Conservation (phyloP, 1,284 basidiomycete species). For the Meira miltonrushii region DNA sequence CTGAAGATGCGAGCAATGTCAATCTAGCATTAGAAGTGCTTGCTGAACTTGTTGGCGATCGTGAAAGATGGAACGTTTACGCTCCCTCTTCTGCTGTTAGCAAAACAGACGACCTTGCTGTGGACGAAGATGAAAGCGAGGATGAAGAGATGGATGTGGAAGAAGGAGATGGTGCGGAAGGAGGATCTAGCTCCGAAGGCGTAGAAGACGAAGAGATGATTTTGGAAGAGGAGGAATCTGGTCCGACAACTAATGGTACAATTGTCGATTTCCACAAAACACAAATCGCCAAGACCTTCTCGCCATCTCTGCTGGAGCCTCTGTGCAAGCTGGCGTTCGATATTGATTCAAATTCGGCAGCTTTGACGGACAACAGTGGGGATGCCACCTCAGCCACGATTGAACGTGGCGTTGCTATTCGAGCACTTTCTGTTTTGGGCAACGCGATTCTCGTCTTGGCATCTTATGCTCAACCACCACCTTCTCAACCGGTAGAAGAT, state of each 20-base stretch:
- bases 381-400: background rate
- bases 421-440: constrained; percentile 39
- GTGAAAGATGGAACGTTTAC: constrained; percentile 13
- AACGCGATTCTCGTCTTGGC: constrained; percentile 35
- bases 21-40: constrained; percentile 42
- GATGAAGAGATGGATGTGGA: background rate
- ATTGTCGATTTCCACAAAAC: constrained; percentile 22
- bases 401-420: background rate
- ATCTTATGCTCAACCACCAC: constrained; percentile 32
- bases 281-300: constrained; percentile 10
- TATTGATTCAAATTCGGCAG: background rate
- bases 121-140: constrained; percentile 12
- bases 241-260: background rate
- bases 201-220: constrained; percentile 19
- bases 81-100: background rate
- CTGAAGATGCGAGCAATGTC: constrained; percentile 30
- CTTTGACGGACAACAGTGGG: background rate
- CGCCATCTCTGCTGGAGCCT: background rate
- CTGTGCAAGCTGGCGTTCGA: background rate
- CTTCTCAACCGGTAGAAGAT: constrained; percentile 29
- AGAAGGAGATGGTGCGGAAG: constrained; percentile 14
- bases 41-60: constrained; percentile 31
- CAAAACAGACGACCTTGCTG: background rate
- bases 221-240: constrained; percentile 7
- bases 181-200: constrained; percentile 22